Conservation (phyloP, 331 rosid genomes). For the Rhamnella rubrinervis region DNA sequence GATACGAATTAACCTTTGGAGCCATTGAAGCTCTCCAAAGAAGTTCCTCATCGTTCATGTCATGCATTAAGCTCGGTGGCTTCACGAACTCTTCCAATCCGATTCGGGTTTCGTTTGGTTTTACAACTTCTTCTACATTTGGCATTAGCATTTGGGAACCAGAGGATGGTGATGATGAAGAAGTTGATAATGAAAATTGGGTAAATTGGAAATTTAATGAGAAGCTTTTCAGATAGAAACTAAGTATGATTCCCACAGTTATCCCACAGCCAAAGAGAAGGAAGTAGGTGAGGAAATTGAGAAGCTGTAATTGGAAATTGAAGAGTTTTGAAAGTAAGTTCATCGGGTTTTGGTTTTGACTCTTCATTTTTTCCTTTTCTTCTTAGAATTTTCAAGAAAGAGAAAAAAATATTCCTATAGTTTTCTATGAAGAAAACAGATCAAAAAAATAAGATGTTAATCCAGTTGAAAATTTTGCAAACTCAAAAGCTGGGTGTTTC, state of each 20-base stretch:
- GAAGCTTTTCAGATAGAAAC: conserved; percentile 41
- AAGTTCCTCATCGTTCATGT: conserved; percentile 62
- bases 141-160: neutral
- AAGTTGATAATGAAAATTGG: conserved; percentile 31
- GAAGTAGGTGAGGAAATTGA: conserved; percentile 37
- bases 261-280: conserved; percentile 60
- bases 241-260: conserved; percentile 48
- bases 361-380: conserved; percentile 42
- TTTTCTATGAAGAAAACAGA: neutral
- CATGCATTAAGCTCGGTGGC: conserved; percentile 54
- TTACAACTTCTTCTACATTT: neutral
- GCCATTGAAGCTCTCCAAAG: conserved; percentile 76
- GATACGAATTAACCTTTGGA: conserved; percentile 47
- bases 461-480: too few relatives aligned
- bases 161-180: conserved; percentile 5
- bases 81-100: conserved; percentile 47
- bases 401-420: neutral
- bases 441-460: too few relatives aligned
- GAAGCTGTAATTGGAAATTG: conserved; percentile 31
- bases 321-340: conserved; percentile 39
- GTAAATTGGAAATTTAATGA: conserved; percentile 38
- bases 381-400: neutral
- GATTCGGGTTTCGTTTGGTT: neutral
- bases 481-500: too few relatives aligned
- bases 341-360: conserved; percentile 25